These are phyloP conservation scores for Volvox carteri DNA, from an alignment of 163 green algal species.

Conservation along the genomic window DNA sequence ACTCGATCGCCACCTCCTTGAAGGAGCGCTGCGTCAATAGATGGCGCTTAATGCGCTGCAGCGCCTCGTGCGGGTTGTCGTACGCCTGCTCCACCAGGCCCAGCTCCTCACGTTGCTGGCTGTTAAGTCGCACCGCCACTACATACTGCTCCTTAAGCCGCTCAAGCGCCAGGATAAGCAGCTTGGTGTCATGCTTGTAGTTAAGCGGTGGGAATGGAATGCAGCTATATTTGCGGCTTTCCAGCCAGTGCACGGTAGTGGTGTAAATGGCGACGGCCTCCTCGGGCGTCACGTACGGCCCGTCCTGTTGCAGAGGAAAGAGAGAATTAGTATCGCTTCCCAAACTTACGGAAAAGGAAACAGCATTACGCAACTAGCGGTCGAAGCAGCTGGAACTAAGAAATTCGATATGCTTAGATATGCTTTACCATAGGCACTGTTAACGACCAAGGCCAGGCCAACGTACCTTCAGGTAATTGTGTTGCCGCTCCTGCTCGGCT, in stretches of 20 bases:
- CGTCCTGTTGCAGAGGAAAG: conserved; percentile 63
- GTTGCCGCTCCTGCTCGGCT: conserved; percentile 98
- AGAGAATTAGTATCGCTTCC: too few species aligned
- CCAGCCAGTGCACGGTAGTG: conserved; percentile 99
- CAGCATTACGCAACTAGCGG: too few species aligned
- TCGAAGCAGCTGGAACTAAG: too few species aligned
- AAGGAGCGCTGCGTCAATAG: conserved; percentile 97
- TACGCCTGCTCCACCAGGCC: conserved; percentile 99
- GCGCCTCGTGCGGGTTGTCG: conserved; percentile 99
- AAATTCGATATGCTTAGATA: too few species aligned
- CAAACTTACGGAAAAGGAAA: too few species aligned
- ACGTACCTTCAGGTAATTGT: conserved; percentile 97
- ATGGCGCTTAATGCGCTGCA: conserved; percentile 99
- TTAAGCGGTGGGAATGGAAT: conserved; percentile 99
- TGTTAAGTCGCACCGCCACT: conserved; percentile 95
- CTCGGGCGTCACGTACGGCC: conserved; percentile 95
- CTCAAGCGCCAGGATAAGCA: conserved; percentile 99
- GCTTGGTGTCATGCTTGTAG: conserved; percentile 99
- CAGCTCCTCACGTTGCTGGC: conserved; percentile 98
- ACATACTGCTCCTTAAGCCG: conserved; percentile 99
- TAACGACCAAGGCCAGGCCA: too few species aligned
- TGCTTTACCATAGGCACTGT: too few species aligned
- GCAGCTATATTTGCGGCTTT: conserved; percentile 93
- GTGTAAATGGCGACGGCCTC: conserved; percentile 99
- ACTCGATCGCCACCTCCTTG: conserved; percentile 99